Percentiles rank a stretch among this genome's conserved stretches.
These are phyloP conservation scores for Raddia distichophylla DNA, from an alignment of 176 grass and related monocot genomes.

Conservation along the genomic window DNA sequence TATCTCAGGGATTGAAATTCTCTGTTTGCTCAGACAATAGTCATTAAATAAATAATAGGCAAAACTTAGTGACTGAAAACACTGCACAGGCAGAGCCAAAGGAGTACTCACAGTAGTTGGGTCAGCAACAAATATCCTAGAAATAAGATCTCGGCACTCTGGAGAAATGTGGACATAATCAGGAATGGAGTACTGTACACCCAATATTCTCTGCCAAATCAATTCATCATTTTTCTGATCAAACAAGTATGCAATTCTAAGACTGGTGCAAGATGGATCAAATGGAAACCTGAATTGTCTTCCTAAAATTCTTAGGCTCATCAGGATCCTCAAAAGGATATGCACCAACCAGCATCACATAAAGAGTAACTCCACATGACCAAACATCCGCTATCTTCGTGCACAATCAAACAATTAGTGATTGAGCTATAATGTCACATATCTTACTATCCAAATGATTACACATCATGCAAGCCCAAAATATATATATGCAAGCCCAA, in stretches of 20 bases:
- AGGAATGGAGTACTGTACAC: slow-evolving; percentile 94
- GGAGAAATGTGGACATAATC: slow-evolving; percentile 89
- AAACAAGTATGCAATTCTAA: not conserved
- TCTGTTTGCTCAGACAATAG: slow-evolving; percentile 41
- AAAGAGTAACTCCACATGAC: slow-evolving; percentile 92
- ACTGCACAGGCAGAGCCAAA: not conserved
- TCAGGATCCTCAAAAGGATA: slow-evolving; percentile 96
- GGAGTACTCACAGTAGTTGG: slow-evolving; percentile 73
- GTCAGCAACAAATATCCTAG: slow-evolving; percentile 81
- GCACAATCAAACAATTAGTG: slow-evolving; percentile 18
- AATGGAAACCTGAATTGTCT: slow-evolving; percentile 79
- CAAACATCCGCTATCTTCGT: slow-evolving; percentile 92
- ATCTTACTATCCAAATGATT: not conserved
- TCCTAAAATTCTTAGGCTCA: slow-evolving; percentile 89
- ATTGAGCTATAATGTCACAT: not conserved
- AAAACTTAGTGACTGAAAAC: not conserved
- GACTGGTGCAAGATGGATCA: not conserved
- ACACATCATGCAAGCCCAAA: not conserved
- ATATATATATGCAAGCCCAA: no score
- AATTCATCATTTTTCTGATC: slow-evolving; percentile 8
- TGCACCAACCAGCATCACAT: slow-evolving; percentile 95
- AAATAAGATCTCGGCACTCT: slow-evolving; percentile 79
- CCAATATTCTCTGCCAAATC: slow-evolving; percentile 79
- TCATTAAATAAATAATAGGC: not conserved
- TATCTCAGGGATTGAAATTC: slow-evolving; percentile 90